phyloP scores from a whole-genome alignment of 257 asterid species.

The Petrea volubilis region DNA sequence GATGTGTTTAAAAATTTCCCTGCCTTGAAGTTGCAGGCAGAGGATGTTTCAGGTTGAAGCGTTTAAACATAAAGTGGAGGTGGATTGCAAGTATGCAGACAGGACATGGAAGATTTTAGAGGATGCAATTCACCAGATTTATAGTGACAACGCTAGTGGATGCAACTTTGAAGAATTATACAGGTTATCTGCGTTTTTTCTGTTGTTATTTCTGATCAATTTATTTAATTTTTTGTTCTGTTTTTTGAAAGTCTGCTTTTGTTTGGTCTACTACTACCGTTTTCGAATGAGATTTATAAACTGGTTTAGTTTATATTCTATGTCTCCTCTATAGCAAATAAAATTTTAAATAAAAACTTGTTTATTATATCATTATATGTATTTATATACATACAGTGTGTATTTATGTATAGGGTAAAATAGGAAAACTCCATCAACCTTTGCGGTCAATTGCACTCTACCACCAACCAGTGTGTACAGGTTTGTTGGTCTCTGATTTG shows the following conservation, averaged over 20 bases:
- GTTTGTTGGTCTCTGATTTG: conserved; percentile 28
- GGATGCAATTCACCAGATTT: conserved; percentile 87
- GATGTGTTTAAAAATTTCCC: too few relatives aligned
- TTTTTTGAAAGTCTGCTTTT: neutral
- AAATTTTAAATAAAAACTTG: neutral
- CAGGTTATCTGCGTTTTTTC: conserved; percentile 46
- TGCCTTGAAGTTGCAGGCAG: conserved; percentile 61
- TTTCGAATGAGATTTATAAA: neutral
- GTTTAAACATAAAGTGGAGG: conserved; percentile 81
- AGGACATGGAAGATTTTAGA: conserved; percentile 92
- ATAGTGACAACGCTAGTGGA: conserved; percentile 86
- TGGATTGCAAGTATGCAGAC: conserved; percentile 92
- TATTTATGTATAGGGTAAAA: neutral
- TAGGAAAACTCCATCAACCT: neutral
- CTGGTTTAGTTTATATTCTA: neutral
- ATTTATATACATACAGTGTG: too few relatives aligned
- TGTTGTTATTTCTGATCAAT: neutral
- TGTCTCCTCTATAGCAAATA: neutral
- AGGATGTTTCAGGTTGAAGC: conserved; percentile 89
- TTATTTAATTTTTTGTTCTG: neutral
- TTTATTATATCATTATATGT: too few relatives aligned
- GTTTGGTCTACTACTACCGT: too few relatives aligned
- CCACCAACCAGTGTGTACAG: too few relatives aligned
- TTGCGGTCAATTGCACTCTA: neutral
- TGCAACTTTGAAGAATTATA: conserved; percentile 87